Percentiles rank a stretch among this genome's conserved stretches.
Conservation (phyloP, 1,284 basidiomycete genomes). For the Ganoderma resinaceum region DNA sequence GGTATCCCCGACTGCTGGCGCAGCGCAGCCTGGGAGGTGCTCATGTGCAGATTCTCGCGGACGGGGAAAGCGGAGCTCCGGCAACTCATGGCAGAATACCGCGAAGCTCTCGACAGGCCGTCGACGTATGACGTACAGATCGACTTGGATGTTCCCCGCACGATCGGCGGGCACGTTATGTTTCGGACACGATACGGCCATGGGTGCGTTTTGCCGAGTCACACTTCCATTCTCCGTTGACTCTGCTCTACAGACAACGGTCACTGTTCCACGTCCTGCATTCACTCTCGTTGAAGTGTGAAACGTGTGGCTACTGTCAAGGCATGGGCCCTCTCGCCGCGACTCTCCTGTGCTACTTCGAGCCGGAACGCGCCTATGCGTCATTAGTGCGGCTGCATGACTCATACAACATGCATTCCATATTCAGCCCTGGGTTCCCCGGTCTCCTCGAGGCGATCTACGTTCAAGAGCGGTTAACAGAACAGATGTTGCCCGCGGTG, state of each 20-base stretch:
- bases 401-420: slow-evolving; percentile 86
- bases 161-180: slow-evolving; percentile 93
- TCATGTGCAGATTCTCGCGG: slow-evolving; percentile 63
- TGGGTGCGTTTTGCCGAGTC: slow-evolving; percentile 61
- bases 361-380: slow-evolving; percentile 87
- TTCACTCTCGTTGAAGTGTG: slow-evolving; percentile 86
- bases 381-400: slow-evolving; percentile 87
- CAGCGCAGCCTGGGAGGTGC: slow-evolving; percentile 88
- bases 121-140: slow-evolving; percentile 96
- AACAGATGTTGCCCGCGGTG: slow-evolving; percentile 89
- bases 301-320: slow-evolving; percentile 96
- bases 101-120: slow-evolving; percentile 74
- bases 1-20: slow-evolving; percentile 98
- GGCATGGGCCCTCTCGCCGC: slow-evolving; percentile 99
- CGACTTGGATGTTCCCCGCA: slow-evolving; percentile 96
- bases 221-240: background rate
- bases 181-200: slow-evolving; percentile 97
- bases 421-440: slow-evolving; percentile 96
- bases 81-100: slow-evolving; percentile 62
- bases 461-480: slow-evolving; percentile 89
- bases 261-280: slow-evolving; percentile 96
- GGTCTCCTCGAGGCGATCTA: slow-evolving; percentile 95
- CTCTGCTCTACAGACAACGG: slow-evolving; percentile 69
- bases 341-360: slow-evolving; percentile 93
- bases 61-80: slow-evolving; percentile 52